phyloP scores from a whole-genome alignment of 2,329 filamentous ascomycete genomes.

The Colletotrichum sidae region DNA sequence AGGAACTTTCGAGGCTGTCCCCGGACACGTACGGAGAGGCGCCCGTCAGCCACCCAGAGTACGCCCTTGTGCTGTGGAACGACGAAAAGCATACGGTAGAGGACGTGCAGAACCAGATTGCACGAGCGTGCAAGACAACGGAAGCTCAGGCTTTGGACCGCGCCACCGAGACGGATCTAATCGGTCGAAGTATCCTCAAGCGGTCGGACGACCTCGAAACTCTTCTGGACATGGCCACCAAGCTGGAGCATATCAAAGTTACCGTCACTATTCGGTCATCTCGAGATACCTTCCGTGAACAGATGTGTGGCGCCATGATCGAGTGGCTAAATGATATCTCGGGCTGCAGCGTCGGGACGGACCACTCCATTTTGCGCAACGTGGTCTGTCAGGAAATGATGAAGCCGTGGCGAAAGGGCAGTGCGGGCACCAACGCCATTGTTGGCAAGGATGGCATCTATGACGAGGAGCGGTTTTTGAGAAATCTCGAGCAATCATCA shows the following conservation, averaged over 20 bases:
- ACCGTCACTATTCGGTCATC: slow-evolving; percentile 95
- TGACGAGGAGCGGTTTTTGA: slow-evolving; percentile 78
- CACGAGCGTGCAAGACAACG: slow-evolving; percentile 84
- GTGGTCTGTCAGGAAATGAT: slow-evolving; percentile 93
- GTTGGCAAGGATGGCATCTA: slow-evolving; percentile 84
- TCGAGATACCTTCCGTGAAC: slow-evolving; percentile 94
- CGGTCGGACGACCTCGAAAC: slow-evolving; percentile 78
- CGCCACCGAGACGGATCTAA: slow-evolving; percentile 88
- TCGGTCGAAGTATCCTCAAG: slow-evolving; percentile 87
- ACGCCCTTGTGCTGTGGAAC: slow-evolving; percentile 92
- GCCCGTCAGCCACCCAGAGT: slow-evolving; percentile 78
- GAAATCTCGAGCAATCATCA: slow-evolving; percentile 48
- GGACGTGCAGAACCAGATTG: slow-evolving; percentile 91
- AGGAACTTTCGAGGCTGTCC: slow-evolving; percentile 80
- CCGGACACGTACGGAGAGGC: slow-evolving; percentile 77
- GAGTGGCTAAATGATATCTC: slow-evolving; percentile 96
- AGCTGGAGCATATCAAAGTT: slow-evolving; percentile 95
- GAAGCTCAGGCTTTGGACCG: slow-evolving; percentile 76
- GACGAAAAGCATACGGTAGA: slow-evolving; percentile 97
- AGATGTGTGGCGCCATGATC: slow-evolving; percentile 98
- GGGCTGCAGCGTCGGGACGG: slow-evolving; percentile 85
- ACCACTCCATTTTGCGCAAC: slow-evolving; percentile 81
- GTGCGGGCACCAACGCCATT: slow-evolving; percentile 81
- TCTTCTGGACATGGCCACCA: slow-evolving; percentile 81
- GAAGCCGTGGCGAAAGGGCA: slow-evolving; percentile 87